Conservation (phyloP, 106 monocot genomes). For the Dendrobium nobile region DNA sequence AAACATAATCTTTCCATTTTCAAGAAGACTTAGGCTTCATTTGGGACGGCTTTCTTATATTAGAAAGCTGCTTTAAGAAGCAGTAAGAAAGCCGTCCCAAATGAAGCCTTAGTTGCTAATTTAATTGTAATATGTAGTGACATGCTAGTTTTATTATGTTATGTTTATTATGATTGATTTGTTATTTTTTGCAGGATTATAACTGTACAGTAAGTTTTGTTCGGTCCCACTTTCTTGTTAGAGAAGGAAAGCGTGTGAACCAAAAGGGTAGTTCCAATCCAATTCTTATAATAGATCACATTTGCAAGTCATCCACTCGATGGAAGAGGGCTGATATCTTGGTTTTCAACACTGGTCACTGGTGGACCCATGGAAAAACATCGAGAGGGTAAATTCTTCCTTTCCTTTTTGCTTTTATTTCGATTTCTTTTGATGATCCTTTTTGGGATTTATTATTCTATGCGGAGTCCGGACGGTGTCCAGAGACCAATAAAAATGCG, state of each 20-base stretch:
- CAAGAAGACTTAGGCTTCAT: neutral
- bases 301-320: conserved; percentile 67
- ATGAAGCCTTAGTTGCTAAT: neutral
- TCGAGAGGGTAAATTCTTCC: conserved; percentile 59
- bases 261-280: conserved; percentile 54
- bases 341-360: conserved; percentile 94
- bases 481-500: no score
- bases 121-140: neutral
- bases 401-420: neutral
- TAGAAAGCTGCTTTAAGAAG: no score
- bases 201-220: conserved; percentile 76
- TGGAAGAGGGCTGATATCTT: conserved; percentile 86
- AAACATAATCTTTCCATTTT: neutral
- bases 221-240: conserved; percentile 89
- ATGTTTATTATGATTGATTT: neutral
- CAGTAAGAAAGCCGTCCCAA: no score
- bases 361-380: conserved; percentile 98
- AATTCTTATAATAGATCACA: conserved; percentile 69
- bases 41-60: no score
- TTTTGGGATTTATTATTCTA: neutral
- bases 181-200: conserved; percentile 55
- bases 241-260: conserved; percentile 59
- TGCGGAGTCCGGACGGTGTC: no score
- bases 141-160: neutral
- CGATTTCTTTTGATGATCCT: neutral